phyloP scores from a whole-genome alignment of 805 yeast genomes.

The Tetrapisispora phaffii region DNA sequence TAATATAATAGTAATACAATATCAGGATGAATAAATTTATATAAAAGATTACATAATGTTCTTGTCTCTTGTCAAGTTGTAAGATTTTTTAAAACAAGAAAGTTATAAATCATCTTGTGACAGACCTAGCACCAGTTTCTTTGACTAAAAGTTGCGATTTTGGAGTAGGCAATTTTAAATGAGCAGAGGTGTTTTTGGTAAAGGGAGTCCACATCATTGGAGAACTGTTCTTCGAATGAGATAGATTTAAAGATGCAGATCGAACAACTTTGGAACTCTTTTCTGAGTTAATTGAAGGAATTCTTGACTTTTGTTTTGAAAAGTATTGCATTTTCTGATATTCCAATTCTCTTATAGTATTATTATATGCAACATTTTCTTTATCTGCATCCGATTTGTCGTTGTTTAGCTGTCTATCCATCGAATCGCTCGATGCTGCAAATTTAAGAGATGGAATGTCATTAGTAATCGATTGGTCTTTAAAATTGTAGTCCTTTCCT shows the following conservation, averaged over 20 bases:
- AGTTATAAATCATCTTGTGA: not conserved
- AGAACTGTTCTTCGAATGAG: not conserved
- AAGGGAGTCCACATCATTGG: constrained; percentile 8
- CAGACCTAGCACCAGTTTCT: not conserved
- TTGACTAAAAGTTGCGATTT: constrained; percentile 11
- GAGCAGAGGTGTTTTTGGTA: constrained; percentile 3
- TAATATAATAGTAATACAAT: too few species aligned
- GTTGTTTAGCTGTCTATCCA: not conserved
- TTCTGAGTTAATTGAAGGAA: constrained; percentile 6
- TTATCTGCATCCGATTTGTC: not conserved
- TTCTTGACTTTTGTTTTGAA: constrained; percentile 6
- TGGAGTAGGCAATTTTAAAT: constrained; percentile 18
- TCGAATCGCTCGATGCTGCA: not conserved
- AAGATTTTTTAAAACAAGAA: too few species aligned
- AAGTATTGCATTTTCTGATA: constrained; percentile 8
- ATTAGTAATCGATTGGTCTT: not conserved
- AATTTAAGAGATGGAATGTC: constrained; percentile 1
- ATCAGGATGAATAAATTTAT: too few species aligned
- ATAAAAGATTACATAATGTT: too few species aligned
- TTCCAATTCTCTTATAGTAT: constrained; percentile 8
- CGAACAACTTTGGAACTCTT: not conserved
- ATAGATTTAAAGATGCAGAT: not conserved
- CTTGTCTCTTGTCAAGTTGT: too few species aligned
- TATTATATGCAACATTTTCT: not conserved
- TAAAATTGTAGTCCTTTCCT: not conserved